Percentiles rank a stretch among this genome's conserved stretches.
phyloP scores from a whole-genome alignment of 768 basidiomycete species.

The Mycena amicta region DNA sequence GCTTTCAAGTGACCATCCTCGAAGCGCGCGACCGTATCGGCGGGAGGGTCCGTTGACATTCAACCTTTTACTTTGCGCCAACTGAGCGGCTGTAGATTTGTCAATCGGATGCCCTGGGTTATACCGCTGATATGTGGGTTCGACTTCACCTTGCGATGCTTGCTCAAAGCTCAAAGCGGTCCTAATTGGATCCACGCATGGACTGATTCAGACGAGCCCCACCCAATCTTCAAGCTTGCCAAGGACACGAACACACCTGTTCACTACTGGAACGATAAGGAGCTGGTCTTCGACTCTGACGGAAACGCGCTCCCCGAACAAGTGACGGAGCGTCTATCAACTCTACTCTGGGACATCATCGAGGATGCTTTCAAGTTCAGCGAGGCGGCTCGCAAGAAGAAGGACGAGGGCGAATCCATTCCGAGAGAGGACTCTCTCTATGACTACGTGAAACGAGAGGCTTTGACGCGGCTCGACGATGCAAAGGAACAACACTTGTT shows the following conservation, averaged over 20 bases:
- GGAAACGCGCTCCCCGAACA: constrained; percentile 15
- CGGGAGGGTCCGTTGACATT: constrained; percentile 19
- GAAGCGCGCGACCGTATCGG: constrained; percentile 26
- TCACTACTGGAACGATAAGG: constrained; percentile 24
- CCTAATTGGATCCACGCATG: constrained; percentile 25
- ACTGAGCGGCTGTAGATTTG: constrained; percentile 15
- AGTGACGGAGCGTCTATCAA: constrained; percentile 19
- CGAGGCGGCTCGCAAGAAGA: constrained; percentile 13
- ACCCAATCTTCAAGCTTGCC: constrained; percentile 24
- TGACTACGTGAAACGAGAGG: constrained; percentile 21
- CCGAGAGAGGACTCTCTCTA: constrained; percentile 15
- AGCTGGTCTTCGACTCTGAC: constrained; percentile 17
- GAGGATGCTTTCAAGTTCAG: constrained; percentile 23
- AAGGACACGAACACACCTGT: constrained; percentile 21
- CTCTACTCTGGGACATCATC: constrained; percentile 23
- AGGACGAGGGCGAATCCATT: constrained; percentile 18
- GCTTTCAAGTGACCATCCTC: constrained; percentile 22
- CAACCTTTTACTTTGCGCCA: background rate
- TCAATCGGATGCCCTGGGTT: constrained; percentile 23
- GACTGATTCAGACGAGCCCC: constrained; percentile 21
- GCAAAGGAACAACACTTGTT: constrained; percentile 18
- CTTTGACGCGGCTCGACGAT: constrained; percentile 13
- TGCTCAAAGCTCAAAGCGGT: constrained; percentile 14
- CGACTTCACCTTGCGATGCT: background rate
- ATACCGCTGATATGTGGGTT: constrained; percentile 22